phyloP scores from a whole-genome alignment of 495 filamentous ascomycete species.

The Choiromyces venosus region DNA sequence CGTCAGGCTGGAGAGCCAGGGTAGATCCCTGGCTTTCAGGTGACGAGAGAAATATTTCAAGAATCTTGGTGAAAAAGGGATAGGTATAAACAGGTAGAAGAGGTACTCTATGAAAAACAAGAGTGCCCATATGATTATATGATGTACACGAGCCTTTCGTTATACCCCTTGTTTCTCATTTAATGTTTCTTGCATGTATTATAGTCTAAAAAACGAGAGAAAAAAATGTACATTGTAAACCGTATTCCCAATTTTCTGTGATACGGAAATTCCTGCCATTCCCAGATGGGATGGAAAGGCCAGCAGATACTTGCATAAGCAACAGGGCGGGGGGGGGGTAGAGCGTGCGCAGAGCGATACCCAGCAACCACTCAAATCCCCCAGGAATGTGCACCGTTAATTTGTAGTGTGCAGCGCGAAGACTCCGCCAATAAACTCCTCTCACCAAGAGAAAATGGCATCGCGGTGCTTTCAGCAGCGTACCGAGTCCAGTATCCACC shows the following conservation, averaged over 20 bases:
- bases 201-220: not conserved
- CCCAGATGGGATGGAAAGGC: not conserved
- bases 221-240: not conserved
- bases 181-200: not conserved
- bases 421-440: not conserved
- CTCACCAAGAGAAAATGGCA: not conserved
- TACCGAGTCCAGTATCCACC: too few species aligned
- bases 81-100: not conserved
- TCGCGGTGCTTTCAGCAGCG: not conserved
- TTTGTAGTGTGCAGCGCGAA: not conserved
- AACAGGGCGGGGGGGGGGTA: not conserved
- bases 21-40: not conserved
- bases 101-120: not conserved
- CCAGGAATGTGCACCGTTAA: not conserved
- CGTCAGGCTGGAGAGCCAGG: not conserved
- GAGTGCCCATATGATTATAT: not conserved
- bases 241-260: not conserved
- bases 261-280: not conserved
- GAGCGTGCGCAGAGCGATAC: not conserved
- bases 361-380: not conserved
- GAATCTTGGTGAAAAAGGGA: not conserved
- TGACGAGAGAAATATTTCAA: not conserved
- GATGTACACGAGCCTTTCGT: not conserved
- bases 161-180: not conserved
- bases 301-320: not conserved